Percentiles rank a stretch among this genome's conserved stretches.
These are phyloP conservation scores for Scheffersomyces parashehatae DNA, from an alignment of 1,139 yeast genomes.

Conservation along the genomic window DNA sequence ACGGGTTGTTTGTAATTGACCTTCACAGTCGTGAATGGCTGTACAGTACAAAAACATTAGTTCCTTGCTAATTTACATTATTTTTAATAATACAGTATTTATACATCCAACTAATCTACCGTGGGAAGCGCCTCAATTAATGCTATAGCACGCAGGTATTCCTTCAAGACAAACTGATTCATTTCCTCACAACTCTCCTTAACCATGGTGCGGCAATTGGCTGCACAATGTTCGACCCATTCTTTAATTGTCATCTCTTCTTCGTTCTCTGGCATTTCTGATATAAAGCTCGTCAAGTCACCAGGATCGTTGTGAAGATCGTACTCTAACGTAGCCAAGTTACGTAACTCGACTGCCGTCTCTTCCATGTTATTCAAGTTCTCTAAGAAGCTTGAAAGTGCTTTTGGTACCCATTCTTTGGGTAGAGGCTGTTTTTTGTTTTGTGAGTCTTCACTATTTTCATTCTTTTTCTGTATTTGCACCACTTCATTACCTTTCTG, in stretches of 20 bases:
- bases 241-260: slow-evolving; percentile 66
- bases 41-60: no score
- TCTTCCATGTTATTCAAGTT: slow-evolving; percentile 39
- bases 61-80: no score
- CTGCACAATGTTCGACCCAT: slow-evolving; percentile 63
- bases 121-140: slow-evolving; percentile 27
- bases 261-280: slow-evolving; percentile 70
- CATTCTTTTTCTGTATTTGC: no score
- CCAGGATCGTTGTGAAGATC: slow-evolving; percentile 59
- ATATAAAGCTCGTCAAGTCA: slow-evolving; percentile 58
- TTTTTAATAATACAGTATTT: no score
- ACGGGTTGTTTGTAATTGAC: no score
- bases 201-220: slow-evolving; percentile 34
- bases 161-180: slow-evolving; percentile 42
- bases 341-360: slow-evolving; percentile 33
- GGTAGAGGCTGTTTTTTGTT: slow-evolving; percentile 2
- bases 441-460: slow-evolving; percentile 9
- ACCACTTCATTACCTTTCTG: slow-evolving; percentile 7
- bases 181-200: slow-evolving; percentile 47
- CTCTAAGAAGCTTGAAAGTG: slow-evolving; percentile 25
- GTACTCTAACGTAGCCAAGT: slow-evolving; percentile 23
- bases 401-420: slow-evolving; percentile 13
- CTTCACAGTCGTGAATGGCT: no score
- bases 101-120: slow-evolving; percentile 11
- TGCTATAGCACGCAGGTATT: slow-evolving; percentile 44